A percentile compares a stretch with the other conserved stretches of the same genome.
These are phyloP conservation scores for Toxoplasma gondii DNA, from an alignment of 169 alveolate genomes.

Conservation along the genomic window DNA sequence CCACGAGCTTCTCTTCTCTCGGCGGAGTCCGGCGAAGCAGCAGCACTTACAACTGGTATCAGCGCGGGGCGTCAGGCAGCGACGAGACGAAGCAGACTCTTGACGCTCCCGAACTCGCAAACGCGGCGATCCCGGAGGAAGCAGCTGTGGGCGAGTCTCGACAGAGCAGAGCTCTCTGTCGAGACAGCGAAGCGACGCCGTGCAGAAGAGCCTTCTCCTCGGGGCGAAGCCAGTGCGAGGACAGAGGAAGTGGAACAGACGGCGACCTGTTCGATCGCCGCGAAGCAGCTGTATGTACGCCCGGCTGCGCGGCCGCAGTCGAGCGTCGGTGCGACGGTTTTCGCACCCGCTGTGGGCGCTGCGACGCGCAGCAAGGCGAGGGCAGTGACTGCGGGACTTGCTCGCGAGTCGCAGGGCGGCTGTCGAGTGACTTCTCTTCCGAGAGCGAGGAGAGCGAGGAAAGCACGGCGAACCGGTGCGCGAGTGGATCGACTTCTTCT, in stretches of 20 bases:
- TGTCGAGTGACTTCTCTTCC: too few relatives aligned
- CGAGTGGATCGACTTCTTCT: too few relatives aligned
- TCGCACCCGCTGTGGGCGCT: not conserved
- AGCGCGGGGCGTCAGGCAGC: not conserved
- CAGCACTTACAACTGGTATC: not conserved
- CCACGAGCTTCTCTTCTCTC: conserved; percentile 18
- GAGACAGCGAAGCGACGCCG: not conserved
- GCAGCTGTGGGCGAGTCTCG: too few relatives aligned
- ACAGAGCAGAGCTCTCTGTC: too few relatives aligned
- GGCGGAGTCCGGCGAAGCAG: conserved; percentile 5
- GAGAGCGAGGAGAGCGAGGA: conserved; percentile 21
- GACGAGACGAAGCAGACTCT: too few relatives aligned
- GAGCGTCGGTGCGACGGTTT: conserved; percentile 1
- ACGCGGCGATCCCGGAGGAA: too few relatives aligned
- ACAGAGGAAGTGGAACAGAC: conserved; percentile 45
- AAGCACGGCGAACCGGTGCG: too few relatives aligned
- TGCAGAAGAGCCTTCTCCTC: not conserved
- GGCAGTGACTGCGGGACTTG: too few relatives aligned
- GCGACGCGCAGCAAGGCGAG: not conserved
- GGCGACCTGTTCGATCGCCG: not conserved
- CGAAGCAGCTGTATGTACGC: conserved; percentile 17
- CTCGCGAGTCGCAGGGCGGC: too few relatives aligned
- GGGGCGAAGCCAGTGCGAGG: not conserved
- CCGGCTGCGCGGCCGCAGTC: not conserved
- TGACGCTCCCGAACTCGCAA: too few relatives aligned